Percentiles rank a stretch among this genome's conserved stretches.
These are phyloP conservation scores for Carex myosuroides DNA, from an alignment of 176 grass and related monocot genomes.

Conservation along the genomic window DNA sequence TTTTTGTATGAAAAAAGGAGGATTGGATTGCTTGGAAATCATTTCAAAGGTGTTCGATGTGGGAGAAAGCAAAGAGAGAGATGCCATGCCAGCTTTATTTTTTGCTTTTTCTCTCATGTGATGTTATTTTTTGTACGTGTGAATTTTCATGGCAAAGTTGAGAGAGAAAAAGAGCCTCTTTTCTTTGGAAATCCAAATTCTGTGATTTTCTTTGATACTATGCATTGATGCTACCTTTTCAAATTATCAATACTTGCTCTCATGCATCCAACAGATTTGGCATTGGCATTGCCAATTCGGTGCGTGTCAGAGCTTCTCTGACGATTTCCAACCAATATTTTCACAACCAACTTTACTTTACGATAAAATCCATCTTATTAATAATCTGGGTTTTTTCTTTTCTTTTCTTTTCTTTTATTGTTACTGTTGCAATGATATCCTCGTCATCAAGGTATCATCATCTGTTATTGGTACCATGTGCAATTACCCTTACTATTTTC, in stretches of 20 bases:
- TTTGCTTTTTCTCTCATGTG: constrained; percentile 10
- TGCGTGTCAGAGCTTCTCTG: constrained; percentile 11
- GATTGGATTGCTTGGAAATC: constrained; percentile 61
- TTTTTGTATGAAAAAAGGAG: constrained; percentile 27
- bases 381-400: neutral
- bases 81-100: constrained; percentile 25
- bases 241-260: neutral
- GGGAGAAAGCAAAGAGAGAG: constrained; percentile 19
- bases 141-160: constrained; percentile 16
- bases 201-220: constrained; percentile 9
- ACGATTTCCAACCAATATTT: neutral
- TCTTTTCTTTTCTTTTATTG: too few species aligned
- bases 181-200: constrained; percentile 20
- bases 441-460: neutral
- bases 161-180: constrained; percentile 1
- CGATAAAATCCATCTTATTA: neutral
- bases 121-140: constrained; percentile 14
- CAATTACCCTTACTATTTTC: neutral
- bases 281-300: neutral
- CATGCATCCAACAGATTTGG: neutral
- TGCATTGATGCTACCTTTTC: constrained; percentile 21
- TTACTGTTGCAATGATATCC: neutral
- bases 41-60: constrained; percentile 28
- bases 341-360: neutral
- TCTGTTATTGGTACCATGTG: neutral